These are phyloP conservation scores for Agrocybe pediades DNA, from an alignment of 768 basidiomycete species.

Conservation along the genomic window DNA sequence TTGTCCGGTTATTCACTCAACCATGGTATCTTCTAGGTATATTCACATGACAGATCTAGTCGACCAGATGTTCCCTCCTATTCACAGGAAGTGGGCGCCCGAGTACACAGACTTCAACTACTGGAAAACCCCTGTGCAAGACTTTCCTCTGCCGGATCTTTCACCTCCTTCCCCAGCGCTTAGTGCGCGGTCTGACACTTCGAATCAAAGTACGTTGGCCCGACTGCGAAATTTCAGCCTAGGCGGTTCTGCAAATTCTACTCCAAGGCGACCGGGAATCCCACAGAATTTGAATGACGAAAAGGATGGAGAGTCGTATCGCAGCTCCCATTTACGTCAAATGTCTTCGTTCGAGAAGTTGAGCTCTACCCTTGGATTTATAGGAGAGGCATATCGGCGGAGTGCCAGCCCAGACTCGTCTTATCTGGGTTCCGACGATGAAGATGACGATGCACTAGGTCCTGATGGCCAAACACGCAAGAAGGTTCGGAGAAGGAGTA, in stretches of 20 bases:
- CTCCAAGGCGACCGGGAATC: conserved; percentile 7
- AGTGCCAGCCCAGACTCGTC: conserved; percentile 59
- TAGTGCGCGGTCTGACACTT: conserved; percentile 90
- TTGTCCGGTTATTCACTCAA: too few relatives aligned
- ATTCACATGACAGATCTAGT: conserved; percentile 99
- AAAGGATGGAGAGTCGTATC: conserved; percentile 23
- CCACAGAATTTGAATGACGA: conserved; percentile 4
- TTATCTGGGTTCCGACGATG: conserved; percentile 56
- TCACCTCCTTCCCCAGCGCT: conserved; percentile 90
- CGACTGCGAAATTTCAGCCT: conserved; percentile 80
- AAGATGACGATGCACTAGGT: conserved; percentile 43
- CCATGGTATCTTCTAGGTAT: conserved; percentile 49
- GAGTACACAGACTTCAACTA: conserved; percentile 98
- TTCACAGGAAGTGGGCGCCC: conserved; percentile 83
- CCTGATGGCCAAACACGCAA: conserved; percentile 40
- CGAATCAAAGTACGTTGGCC: conserved; percentile 69
- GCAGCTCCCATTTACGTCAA: conserved; percentile 56
- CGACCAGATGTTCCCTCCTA: conserved; percentile 98
- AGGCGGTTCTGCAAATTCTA: conserved; percentile 36
- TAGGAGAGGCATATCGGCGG: conserved; percentile 37
- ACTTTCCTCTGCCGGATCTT: conserved; percentile 78
- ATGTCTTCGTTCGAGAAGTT: conserved; percentile 80
- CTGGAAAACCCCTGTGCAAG: conserved; percentile 84
- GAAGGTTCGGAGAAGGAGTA: conserved; percentile 56
- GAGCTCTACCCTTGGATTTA: conserved; percentile 57